Evolutionary conservation across 2,329 filamentous ascomycete species (phyloP), one percentile per base, ranked within the genome.

Genomic region (Claviceps purpurea): DNA sequence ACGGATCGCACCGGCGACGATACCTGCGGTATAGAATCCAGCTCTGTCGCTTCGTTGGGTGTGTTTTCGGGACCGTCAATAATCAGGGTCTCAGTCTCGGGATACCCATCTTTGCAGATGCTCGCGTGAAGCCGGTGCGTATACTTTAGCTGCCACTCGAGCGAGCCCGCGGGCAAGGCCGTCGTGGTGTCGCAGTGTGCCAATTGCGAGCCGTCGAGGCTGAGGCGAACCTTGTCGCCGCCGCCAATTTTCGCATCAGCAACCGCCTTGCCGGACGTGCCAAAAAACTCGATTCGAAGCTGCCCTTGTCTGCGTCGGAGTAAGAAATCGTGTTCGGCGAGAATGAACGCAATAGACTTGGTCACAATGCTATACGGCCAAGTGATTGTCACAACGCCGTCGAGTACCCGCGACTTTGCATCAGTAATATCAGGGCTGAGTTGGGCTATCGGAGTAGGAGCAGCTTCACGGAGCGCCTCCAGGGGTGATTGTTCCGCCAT

Each of bases 341-440:
- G 77, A 20, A 94, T 77, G 49, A 96, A 82, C 26, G 88, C 84
- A 58, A 89, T 77, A 41, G 82, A 82, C 50, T 78, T 79, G 34
- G 78, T 85, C 26, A 88, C 81, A 22, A 85, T 85, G 57, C 87
- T 95, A 67, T 88, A 96, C 0, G 91, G 91, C 90, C 91, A 97
- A 53, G 88, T 82, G 39, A 97, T 80, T 8, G 89, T 91, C 22
- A 96, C 80, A 16, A 86, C 74, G 41, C 87, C 89, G 53, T 79
- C 76, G 37, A 95, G 68, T 13, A 72, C 69, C 55, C 70, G 70
- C 5, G 68, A 64, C 2, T 61, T 53, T 24, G 66, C 64, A 13
- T 73, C 64, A 14, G 66, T 52, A 5, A 81, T 60, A 8, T 72
- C 68, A 5, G 79, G 78, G 38, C 59, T 64, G 38, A 84, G 70